Base-by-base conservation (phyloP, 306 rosid genomes). In the Potentilla sterilis region DNA sequence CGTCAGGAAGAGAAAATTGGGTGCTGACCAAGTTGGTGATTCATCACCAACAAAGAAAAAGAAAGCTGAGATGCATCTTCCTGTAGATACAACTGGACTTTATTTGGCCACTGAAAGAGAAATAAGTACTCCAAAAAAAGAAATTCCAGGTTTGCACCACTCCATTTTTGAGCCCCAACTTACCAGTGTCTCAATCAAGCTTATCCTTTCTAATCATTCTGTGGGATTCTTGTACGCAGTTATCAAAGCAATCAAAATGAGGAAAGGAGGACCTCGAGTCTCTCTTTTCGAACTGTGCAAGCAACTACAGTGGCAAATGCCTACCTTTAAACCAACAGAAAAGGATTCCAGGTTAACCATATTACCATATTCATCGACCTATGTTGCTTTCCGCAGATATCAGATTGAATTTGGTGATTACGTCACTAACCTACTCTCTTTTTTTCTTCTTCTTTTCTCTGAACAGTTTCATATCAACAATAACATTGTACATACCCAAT, bases 211-310 rank as follows among this genome's bases (percentile, higher is more conserved):
- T n/a, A 35, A 15, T 79, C 34, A 65, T 28, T 5, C 15, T 28
- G 16, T 9, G 63, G 24, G 72, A 9, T 21, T 16, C 44, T 70
- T 43, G 22, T 51, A 24, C 34, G 75, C 87, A 89, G 92, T 83
- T 58, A 85, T 86, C 55, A 73, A 80, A 71, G 69, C 92, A 64
- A 89, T 87, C 78, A 85, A 76, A 75, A 86, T 81, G 88, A 87
- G 82, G 80, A 95, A 92, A 84, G 99, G 98, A 84, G 99, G 97
- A 76, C 99, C 98, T 16, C 88, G 99, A 24, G 78, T 62, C 34
- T 48, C 90, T 65, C 84, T 96, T 43, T 82, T 70, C 44, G 87
- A 87, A 32, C 75, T 92, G 42, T 96, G 99, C 81, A 92, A 80
- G 90, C 88, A 62, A 75, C 75, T 77, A 74, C 93, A 86, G 78